Percentiles rank a stretch among this genome's conserved stretches.
Conservation (phyloP, 768 basidiomycete genomes). For the Podaxis mareebaensis region DNA sequence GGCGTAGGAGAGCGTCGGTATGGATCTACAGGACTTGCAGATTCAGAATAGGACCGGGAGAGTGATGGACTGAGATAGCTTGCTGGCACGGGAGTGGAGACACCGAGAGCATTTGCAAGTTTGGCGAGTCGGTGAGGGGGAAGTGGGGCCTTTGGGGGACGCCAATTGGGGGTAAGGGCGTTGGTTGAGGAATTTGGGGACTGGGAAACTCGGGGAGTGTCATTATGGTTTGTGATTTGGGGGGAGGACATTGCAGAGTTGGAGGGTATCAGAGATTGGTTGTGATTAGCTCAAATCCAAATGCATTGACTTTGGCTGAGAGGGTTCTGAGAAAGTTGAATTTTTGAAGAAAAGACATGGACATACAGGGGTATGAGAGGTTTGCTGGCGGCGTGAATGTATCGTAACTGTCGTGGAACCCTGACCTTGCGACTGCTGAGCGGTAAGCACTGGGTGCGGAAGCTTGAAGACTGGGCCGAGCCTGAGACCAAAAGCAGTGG, state of each 20-base stretch:
- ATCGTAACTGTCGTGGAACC: not conserved
- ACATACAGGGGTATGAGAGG: too few species aligned
- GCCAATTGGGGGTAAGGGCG: conserved; percentile 47
- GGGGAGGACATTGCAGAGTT: too few species aligned
- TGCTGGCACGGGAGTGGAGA: conserved; percentile 71
- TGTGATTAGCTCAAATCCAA: not conserved
- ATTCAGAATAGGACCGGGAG: conserved; percentile 36
- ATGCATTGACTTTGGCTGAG: not conserved
- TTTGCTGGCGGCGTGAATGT: not conserved
- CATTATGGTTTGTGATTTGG: conserved; percentile 21
- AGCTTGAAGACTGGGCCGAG: too few species aligned
- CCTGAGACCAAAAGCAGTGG: not conserved
- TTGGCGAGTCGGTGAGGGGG: conserved; percentile 78
- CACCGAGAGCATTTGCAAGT: conserved; percentile 83
- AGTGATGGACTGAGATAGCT: conserved; percentile 29
- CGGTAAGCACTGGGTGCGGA: too few species aligned
- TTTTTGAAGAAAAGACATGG: too few species aligned
- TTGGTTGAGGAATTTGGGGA: conserved; percentile 23
- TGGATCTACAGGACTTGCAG: conserved; percentile 33
- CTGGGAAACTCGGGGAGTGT: conserved; percentile 26
- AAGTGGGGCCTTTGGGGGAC: conserved; percentile 68
- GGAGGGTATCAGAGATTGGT: not conserved
- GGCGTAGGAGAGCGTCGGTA: conserved; percentile 54
- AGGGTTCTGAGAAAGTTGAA: not conserved
- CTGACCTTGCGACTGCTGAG: too few species aligned